phyloP scores from a whole-genome alignment of 2,329 filamentous ascomycete genomes.

The Neoascochyta sp. region DNA sequence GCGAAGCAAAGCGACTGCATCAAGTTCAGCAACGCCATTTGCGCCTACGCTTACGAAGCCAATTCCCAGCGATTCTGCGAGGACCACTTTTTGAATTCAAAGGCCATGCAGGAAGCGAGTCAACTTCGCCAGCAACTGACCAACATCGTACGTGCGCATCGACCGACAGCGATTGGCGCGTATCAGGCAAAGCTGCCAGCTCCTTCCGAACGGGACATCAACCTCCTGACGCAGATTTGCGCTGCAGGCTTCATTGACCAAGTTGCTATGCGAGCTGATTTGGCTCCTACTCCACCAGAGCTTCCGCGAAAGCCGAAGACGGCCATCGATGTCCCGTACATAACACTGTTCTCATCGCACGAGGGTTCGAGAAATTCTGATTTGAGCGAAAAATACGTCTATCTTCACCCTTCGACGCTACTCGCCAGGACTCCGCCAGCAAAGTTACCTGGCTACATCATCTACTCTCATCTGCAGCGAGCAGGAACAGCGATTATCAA shows the following conservation, averaged over 20 bases:
- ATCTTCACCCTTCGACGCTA: conserved; percentile 80
- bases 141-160: conserved; percentile 71
- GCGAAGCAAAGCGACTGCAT: conserved; percentile 75
- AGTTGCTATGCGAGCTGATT: conserved; percentile 84
- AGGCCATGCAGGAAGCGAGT: conserved; percentile 79
- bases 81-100: conserved; percentile 78
- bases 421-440: conserved; percentile 57
- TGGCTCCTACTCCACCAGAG: conserved; percentile 63
- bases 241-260: conserved; percentile 93
- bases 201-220: conserved; percentile 62
- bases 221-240: conserved; percentile 83
- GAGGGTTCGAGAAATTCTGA: conserved; percentile 39
- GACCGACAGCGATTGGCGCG: conserved; percentile 47
- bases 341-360: conserved; percentile 73
- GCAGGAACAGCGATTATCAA: conserved; percentile 48
- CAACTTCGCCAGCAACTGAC: conserved; percentile 82
- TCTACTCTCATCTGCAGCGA: conserved; percentile 83
- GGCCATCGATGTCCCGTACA: conserved; percentile 89
- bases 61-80: conserved; percentile 69
- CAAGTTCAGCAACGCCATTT: conserved; percentile 83
- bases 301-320: conserved; percentile 64
- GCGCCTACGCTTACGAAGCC: conserved; percentile 61
- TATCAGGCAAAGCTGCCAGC: conserved; percentile 53
- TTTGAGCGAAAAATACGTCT: conserved; percentile 65
- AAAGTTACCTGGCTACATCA: conserved; percentile 74